These are phyloP conservation scores for Boletus coccyginus DNA, from an alignment of 768 basidiomycete genomes.

Conservation along the genomic window DNA sequence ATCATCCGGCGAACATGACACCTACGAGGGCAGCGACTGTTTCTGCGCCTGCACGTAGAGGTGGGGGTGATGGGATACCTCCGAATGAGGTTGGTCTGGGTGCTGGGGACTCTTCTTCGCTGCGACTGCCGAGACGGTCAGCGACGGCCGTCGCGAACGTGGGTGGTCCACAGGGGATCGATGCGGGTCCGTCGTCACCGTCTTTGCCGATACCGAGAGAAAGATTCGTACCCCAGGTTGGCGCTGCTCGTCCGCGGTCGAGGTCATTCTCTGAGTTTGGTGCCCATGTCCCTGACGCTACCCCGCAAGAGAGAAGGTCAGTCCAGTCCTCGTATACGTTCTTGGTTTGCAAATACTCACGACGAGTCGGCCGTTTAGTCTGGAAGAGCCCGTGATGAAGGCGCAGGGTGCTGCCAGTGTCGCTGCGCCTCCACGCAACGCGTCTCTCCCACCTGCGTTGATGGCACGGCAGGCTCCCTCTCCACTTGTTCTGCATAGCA, in stretches of 20 bases:
- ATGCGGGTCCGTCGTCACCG: not conserved
- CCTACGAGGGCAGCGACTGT: constrained; percentile 31
- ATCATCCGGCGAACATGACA: not conserved
- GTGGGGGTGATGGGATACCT: not conserved
- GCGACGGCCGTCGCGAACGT: not conserved
- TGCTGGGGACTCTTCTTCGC: not conserved
- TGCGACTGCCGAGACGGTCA: constrained; percentile 22
- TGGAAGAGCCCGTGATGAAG: constrained; percentile 23
- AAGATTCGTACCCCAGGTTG: constrained; percentile 61
- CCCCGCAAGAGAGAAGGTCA: constrained; percentile 17
- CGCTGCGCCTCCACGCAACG: not conserved
- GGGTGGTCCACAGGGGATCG: not conserved
- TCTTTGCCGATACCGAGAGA: constrained; percentile 46
- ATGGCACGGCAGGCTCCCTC: constrained; percentile 16
- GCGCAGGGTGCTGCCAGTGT: not conserved
- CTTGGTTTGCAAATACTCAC: not conserved
- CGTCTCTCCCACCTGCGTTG: constrained; percentile 21
- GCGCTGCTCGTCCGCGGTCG: constrained; percentile 53
- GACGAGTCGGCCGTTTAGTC: constrained; percentile 8
- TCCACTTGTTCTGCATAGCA: constrained; percentile 16
- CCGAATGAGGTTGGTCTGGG: not conserved
- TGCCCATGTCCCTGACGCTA: constrained; percentile 18
- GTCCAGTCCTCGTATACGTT: not conserved
- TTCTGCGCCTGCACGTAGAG: constrained; percentile 30
- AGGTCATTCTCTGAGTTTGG: constrained; percentile 77